Conservation (phyloP, 2,329 filamentous ascomycete species). For the Trichoderma sp. region DNA sequence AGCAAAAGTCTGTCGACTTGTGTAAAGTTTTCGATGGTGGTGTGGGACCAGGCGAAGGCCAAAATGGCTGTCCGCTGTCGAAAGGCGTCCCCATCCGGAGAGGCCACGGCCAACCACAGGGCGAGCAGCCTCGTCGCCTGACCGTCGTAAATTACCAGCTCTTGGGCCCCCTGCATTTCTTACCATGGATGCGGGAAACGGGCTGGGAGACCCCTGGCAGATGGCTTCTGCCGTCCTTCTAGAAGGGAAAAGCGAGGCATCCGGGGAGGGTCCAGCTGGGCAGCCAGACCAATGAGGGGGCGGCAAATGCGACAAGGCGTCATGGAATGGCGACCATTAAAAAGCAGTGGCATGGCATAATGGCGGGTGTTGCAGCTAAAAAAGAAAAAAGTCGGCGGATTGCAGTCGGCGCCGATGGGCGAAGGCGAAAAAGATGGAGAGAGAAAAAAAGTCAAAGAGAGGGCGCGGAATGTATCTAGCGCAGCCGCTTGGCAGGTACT, state of each 20-base stretch:
- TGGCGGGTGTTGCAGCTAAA: background rate
- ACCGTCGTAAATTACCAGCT: conserved; percentile 22
- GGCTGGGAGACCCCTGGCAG: conserved; percentile 15
- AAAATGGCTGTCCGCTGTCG: conserved; percentile 15
- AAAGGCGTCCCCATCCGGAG: conserved; percentile 14
- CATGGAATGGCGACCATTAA: background rate
- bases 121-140: conserved; percentile 14
- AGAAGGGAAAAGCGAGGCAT: conserved; percentile 18
- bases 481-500: conserved; percentile 11
- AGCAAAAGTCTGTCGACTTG: conserved; percentile 11
- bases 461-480: conserved; percentile 1
- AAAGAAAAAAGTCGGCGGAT: background rate
- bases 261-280: background rate
- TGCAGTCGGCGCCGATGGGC: background rate
- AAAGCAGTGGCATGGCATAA: background rate
- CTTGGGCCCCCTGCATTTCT: conserved; percentile 15
- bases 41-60: conserved; percentile 3
- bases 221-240: conserved; percentile 20
- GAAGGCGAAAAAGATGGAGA: background rate
- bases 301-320: background rate
- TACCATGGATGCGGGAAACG: conserved; percentile 13
- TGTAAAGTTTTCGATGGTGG: conserved; percentile 14
- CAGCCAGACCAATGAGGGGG: background rate
- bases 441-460: background rate
- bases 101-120: conserved; percentile 17